Evolutionary conservation across 768 basidiomycete genomes (phyloP), one percentile per base, ranked within the genome.

Genomic region (Russula lepida): DNA sequence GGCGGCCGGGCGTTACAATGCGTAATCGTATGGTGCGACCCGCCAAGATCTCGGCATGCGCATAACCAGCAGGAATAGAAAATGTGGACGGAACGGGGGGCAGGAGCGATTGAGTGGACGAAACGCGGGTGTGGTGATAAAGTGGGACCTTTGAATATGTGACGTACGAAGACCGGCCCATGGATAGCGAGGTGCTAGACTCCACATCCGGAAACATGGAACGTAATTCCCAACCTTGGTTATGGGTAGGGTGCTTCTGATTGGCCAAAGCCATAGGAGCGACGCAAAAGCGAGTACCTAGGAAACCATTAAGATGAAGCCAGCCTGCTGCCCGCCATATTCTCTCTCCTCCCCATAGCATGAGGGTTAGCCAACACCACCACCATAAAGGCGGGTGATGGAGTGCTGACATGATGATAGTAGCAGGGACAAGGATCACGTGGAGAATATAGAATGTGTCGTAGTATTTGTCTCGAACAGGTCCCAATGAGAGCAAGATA

Each of bases 11-110:
- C 0, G 85, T 76, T 57, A 82, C 74, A 43, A 89, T 73, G 0
- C 84, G 82, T n/a, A 91, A 70, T 46, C 89, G 84, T 19, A 91
- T 72, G 5, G 85, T 88, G 3, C 79, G 76, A 9, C 89, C 89
- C 0, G 89, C 82, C 19, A 91, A 74, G 8, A 89, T 73, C 64
- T 87, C 84, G 1, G 81, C 84, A 49, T 85, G 80, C 1, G 81
- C 86, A 71, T 81, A 88, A 2, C 89, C 89, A 11, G 78, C 74
- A 0, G 88, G 88, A 12, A 86, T 82, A 9, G 74, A 62, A 64
- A 79, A 79, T 41, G 72, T 37, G 33, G 57, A 43, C 23, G 49
- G 47, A n/a, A 9, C 43, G 41, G 43, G 64, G 9, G 64, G 33
- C 17, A 54, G 60, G 43, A 69, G 49, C 9, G 63, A 62, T 23